Conservation (phyloP, 495 filamentous ascomycete species). For the Xylaria castorea region DNA sequence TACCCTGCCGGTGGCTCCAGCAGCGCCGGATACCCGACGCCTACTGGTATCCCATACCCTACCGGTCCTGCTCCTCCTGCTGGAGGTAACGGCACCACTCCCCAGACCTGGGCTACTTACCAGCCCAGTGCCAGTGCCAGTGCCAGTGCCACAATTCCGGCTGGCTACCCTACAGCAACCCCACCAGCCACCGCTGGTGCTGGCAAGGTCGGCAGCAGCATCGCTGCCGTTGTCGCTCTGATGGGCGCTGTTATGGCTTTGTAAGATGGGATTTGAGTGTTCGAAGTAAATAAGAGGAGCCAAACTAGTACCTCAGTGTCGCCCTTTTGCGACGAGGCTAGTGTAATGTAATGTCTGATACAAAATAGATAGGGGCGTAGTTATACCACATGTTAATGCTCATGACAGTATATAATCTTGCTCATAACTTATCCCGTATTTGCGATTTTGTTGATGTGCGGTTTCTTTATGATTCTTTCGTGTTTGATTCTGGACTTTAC, state of each 20-base stretch:
- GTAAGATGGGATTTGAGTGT: conserved; percentile 3
- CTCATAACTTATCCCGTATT: conserved; percentile 10
- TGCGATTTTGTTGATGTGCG: neutral
- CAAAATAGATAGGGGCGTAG: conserved; percentile 16
- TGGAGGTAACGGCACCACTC: conserved; percentile 28
- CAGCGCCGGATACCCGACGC: conserved; percentile 26
- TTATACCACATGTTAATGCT: conserved; percentile 20
- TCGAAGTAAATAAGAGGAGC: neutral
- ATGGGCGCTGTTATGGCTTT: conserved; percentile 36
- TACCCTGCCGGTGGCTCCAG: conserved; percentile 21
- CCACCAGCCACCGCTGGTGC: conserved; percentile 38
- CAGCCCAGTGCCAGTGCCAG: conserved; percentile 34
- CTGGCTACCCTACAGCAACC: conserved; percentile 31
- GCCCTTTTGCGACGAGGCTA: neutral
- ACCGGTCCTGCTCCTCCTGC: conserved; percentile 23
- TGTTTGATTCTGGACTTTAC: neutral
- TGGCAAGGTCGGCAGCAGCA: conserved; percentile 37
- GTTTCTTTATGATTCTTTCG: no score
- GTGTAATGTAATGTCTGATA: conserved; percentile 22
- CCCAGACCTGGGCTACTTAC: conserved; percentile 30
- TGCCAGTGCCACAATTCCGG: neutral
- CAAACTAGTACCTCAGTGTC: neutral
- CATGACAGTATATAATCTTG: conserved; percentile 31
- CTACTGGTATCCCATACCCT: conserved; percentile 23
- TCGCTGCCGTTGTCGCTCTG: conserved; percentile 35